Conservation (phyloP, 2,329 filamentous ascomycete genomes). For the Zopfia rhizophila region DNA sequence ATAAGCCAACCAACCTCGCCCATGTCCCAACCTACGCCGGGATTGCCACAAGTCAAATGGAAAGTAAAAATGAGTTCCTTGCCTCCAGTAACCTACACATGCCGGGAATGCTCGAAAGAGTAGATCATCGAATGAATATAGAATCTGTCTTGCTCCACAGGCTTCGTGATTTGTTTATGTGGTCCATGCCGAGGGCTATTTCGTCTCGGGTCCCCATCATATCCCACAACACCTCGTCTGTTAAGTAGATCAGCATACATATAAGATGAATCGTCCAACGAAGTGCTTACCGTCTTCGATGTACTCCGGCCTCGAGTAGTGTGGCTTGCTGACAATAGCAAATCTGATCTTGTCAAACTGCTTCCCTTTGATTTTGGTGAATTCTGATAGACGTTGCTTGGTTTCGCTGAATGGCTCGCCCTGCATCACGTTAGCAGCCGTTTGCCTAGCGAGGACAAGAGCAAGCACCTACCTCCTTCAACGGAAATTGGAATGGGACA, state of each 20-base stretch:
- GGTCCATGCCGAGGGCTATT: slow-evolving; percentile 65
- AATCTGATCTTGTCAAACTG: slow-evolving; percentile 99
- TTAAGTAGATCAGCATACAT: slow-evolving; percentile 15
- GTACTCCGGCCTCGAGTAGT: slow-evolving; percentile 82
- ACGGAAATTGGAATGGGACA: slow-evolving; percentile 88
- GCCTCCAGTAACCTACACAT: slow-evolving; percentile 38
- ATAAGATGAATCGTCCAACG: neutral
- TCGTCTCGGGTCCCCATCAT: slow-evolving; percentile 51
- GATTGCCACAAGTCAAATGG: neutral
- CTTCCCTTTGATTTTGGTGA: slow-evolving; percentile 96
- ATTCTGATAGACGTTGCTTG: slow-evolving; percentile 91
- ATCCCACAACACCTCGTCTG: slow-evolving; percentile 60
- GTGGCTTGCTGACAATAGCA: slow-evolving; percentile 72
- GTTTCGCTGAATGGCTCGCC: slow-evolving; percentile 90
- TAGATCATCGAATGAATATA: slow-evolving; percentile 67
- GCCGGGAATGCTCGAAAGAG: neutral
- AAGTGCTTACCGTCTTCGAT: slow-evolving; percentile 81
- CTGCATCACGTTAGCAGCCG: slow-evolving; percentile 54
- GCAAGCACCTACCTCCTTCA: slow-evolving; percentile 75
- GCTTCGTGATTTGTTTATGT: slow-evolving; percentile 69
- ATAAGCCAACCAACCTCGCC: slow-evolving; percentile 6
- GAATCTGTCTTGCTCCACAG: slow-evolving; percentile 70
- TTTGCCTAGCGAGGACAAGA: neutral
- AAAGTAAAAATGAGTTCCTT: slow-evolving; percentile 7
- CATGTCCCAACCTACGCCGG: slow-evolving; percentile 9